Percentiles rank a stretch among this genome's conserved stretches.
Conservation (phyloP, 1,139 yeast genomes). For the Suhomyces ambrosiae region DNA sequence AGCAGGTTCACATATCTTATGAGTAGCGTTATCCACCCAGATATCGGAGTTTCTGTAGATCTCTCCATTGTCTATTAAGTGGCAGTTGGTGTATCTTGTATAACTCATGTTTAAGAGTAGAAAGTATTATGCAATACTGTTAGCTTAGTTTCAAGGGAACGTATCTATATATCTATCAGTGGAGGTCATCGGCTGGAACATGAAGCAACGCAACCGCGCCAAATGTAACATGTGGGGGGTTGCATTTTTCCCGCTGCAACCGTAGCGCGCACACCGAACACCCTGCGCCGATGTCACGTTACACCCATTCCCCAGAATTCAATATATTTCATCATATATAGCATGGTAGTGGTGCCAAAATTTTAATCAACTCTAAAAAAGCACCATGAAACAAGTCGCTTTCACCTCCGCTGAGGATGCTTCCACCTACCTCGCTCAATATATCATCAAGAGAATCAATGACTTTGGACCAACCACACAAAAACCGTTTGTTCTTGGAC, state of each 20-base stretch:
- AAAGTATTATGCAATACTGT: too few species aligned
- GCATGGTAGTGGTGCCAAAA: too few species aligned
- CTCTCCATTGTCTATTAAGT: conserved; percentile 53
- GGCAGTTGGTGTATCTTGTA: conserved; percentile 50
- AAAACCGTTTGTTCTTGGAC: conserved; percentile 59
- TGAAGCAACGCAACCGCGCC: not conserved
- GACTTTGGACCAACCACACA: conserved; percentile 48
- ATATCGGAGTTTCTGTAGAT: conserved; percentile 43
- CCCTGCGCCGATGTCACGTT: not conserved
- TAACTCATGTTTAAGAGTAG: conserved; percentile 11
- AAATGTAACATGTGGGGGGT: not conserved
- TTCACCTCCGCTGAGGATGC: conserved; percentile 47
- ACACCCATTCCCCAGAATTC: not conserved
- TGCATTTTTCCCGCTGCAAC: conserved; percentile 1
- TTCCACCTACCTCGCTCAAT: conserved; percentile 51
- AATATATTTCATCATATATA: not conserved
- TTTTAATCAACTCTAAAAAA: too few species aligned
- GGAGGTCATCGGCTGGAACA: not conserved
- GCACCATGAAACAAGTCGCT: conserved; percentile 40
- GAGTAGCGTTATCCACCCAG: conserved; percentile 47
- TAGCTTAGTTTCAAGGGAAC: not conserved
- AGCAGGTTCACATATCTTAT: conserved; percentile 42
- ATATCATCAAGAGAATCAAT: conserved; percentile 49
- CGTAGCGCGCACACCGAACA: not conserved
- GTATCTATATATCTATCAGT: not conserved